A percentile compares a stretch with the other conserved stretches of the same genome.
These are phyloP conservation scores for Populus tremula DNA, from an alignment of 345 rosid species.

Conservation along the genomic window DNA sequence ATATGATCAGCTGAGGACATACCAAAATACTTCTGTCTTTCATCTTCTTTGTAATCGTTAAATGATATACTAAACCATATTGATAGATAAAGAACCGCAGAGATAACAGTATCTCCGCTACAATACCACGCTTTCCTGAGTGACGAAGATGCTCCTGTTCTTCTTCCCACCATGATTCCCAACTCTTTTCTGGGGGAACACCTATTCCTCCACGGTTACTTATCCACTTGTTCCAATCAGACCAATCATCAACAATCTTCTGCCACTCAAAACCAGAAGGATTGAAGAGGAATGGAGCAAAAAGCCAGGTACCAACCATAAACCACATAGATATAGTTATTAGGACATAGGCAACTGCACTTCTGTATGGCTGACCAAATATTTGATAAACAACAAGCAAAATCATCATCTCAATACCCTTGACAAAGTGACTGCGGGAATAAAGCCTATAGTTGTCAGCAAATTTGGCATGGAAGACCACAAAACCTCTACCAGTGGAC, in stretches of 20 bases:
- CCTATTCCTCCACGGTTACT: conserved; percentile 93
- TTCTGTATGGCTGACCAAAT: conserved; percentile 81
- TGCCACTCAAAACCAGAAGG: conserved; percentile 99
- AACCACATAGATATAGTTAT: conserved; percentile 98
- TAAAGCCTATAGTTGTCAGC: conserved; percentile 97
- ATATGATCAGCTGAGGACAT: conserved; percentile 15
- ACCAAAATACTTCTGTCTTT: conserved; percentile 65
- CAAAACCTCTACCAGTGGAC: conserved; percentile 96
- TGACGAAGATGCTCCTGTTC: conserved; percentile 89
- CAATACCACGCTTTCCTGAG: conserved; percentile 92
- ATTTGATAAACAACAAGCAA: conserved; percentile 84
- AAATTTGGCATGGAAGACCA: conserved; percentile 98
- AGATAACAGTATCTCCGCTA: conserved; percentile 83
- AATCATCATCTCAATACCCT: conserved; percentile 95
- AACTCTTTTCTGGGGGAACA: conserved; percentile 93
- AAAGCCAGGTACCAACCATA: conserved; percentile 99
- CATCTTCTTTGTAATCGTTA: conserved; percentile 48
- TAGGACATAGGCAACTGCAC: conserved; percentile 77
- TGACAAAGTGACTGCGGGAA: conserved; percentile 97
- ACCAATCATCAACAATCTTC: conserved; percentile 99
- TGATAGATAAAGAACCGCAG: conserved; percentile 89
- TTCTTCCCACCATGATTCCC: conserved; percentile 99
- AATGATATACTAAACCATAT: conserved; percentile 92
- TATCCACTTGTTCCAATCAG: conserved; percentile 99
- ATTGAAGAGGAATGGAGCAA: conserved; percentile 96